Base-by-base conservation (phyloP, 2,329 filamentous ascomycete species). In the Thielaviopsis euricoi region DNA sequence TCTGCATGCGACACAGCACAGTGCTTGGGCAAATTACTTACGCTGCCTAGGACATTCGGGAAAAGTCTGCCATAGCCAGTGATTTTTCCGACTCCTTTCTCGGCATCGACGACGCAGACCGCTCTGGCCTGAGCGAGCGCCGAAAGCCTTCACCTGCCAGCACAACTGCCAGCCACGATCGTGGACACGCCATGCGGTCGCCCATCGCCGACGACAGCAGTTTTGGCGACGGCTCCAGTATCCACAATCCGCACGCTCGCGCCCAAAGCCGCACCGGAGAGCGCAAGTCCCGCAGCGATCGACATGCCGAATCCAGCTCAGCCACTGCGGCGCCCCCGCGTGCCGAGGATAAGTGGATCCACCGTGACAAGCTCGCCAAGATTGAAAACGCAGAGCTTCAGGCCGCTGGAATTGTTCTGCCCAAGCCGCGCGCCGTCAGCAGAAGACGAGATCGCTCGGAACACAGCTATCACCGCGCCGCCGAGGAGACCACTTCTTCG, bases 331-430 rank as follows among this genome's bases (percentile, higher is more conserved):
- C 23, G 9, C 43, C 37, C 21, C 54, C 54, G 15, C 71, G 74
- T 37, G 82, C 85, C 61, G 76, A 81, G 61, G 86, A 82, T 33
- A 85, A 87, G 68, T 93, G 87, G 87, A 91, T 93, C 64, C 87
- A 93, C 66, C 76, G 87, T 58, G 87, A 93, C 70, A 91, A 91
- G 71, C 72, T 93, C 61, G 87, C 86, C 57, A 81, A 80, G 66
- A 93, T 91, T 64, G 87, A 93, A 70, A 91, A 75, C 64, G 78
- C 83, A 65, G 87, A 93, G 70, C 76, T 93, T 62, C 85, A 89
- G 67, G 86, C 86, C 60, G 86, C 86, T 6, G 87, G 87, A 29
- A 82, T 90, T 64, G 74, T 79, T 55, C 66, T 85, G 61, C 75
- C 82, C 62, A 71, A 74, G 64, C 66, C 77, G 33, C 72, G 80